These are phyloP conservation scores for Ganoderma boninense DNA, from an alignment of 1,284 basidiomycete genomes.

Conservation along the genomic window DNA sequence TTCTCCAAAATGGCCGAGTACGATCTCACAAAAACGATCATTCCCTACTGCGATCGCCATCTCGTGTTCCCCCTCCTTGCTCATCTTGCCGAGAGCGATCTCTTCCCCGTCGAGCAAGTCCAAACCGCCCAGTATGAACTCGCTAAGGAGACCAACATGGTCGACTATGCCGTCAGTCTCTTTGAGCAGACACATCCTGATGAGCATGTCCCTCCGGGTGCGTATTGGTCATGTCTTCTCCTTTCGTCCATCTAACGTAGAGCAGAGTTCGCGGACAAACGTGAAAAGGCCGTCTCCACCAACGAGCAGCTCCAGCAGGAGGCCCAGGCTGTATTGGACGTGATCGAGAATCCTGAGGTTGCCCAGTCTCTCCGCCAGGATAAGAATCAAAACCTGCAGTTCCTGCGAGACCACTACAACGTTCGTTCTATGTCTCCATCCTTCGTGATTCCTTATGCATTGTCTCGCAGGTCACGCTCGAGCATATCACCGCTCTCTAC, in stretches of 20 bases:
- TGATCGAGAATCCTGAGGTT: slow-evolving; percentile 97
- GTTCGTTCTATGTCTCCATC: slow-evolving; percentile 41
- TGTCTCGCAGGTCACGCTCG: slow-evolving; percentile 78
- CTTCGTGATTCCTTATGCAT: slow-evolving; percentile 2
- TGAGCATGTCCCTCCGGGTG: slow-evolving; percentile 72
- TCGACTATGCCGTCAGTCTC: slow-evolving; percentile 86
- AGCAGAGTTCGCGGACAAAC: slow-evolving; percentile 83
- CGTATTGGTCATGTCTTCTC: slow-evolving; percentile 30
- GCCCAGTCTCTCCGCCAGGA: slow-evolving; percentile 92
- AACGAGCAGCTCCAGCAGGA: slow-evolving; percentile 89
- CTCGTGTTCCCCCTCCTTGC: slow-evolving; percentile 92
- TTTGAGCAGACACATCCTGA: slow-evolving; percentile 83
- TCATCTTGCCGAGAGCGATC: slow-evolving; percentile 79
- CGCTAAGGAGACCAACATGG: slow-evolving; percentile 96
- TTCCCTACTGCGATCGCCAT: slow-evolving; percentile 95
- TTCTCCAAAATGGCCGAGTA: slow-evolving; percentile 75
- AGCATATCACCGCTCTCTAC: slow-evolving; percentile 96
- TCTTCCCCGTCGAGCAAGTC: slow-evolving; percentile 82
- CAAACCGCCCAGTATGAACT: slow-evolving; percentile 94
- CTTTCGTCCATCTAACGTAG: slow-evolving; percentile 6
- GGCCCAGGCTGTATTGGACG: slow-evolving; percentile 92
- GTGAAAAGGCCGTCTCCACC: slow-evolving; percentile 83
- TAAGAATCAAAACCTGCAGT: slow-evolving; percentile 95
- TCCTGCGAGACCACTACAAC: slow-evolving; percentile 93
- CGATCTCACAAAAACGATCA: slow-evolving; percentile 92